These are phyloP conservation scores for Cercospora zeina DNA, from an alignment of 2,329 filamentous ascomycete species.

Conservation along the genomic window DNA sequence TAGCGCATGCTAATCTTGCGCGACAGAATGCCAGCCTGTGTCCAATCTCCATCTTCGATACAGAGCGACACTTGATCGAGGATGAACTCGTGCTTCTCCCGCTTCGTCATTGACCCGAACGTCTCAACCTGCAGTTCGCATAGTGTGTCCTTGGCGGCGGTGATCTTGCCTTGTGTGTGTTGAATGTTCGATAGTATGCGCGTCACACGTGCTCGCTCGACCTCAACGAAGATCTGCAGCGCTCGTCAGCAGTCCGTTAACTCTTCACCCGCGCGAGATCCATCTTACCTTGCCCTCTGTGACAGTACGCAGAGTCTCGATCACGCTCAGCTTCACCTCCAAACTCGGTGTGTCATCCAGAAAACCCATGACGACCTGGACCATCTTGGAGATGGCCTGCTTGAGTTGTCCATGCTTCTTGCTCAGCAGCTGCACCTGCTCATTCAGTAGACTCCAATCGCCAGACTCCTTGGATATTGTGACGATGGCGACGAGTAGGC, in stretches of 20 bases:
- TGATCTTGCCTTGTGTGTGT: conserved; percentile 89
- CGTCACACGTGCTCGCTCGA: conserved; percentile 93
- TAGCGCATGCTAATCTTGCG: conserved; percentile 97
- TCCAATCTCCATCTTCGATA: conserved; percentile 95
- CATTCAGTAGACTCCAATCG: conserved; percentile 93
- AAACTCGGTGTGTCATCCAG: conserved; percentile 79
- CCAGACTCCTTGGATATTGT: conserved; percentile 90
- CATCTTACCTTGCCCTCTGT: conserved; percentile 83
- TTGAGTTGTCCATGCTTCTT: conserved; percentile 99
- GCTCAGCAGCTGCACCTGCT: conserved; percentile 90
- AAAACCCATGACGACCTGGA: conserved; percentile 92
- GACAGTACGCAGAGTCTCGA: conserved; percentile 91
- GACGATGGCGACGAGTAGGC: conserved; percentile 82
- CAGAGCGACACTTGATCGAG: conserved; percentile 90
- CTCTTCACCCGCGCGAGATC: not conserved
- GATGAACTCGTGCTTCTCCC: conserved; percentile 99
- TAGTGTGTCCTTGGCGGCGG: conserved; percentile 84
- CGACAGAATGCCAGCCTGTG: conserved; percentile 86
- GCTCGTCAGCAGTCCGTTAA: conserved; percentile 16
- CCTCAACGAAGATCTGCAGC: conserved; percentile 88
- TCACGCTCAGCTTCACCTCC: conserved; percentile 87
- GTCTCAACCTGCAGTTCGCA: conserved; percentile 99
- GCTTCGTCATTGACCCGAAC: conserved; percentile 94
- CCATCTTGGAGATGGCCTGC: conserved; percentile 98
- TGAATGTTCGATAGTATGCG: conserved; percentile 96